Base-by-base conservation (phyloP, 1,139 yeast genomes). In the Hyphopichia buzzinii region DNA sequence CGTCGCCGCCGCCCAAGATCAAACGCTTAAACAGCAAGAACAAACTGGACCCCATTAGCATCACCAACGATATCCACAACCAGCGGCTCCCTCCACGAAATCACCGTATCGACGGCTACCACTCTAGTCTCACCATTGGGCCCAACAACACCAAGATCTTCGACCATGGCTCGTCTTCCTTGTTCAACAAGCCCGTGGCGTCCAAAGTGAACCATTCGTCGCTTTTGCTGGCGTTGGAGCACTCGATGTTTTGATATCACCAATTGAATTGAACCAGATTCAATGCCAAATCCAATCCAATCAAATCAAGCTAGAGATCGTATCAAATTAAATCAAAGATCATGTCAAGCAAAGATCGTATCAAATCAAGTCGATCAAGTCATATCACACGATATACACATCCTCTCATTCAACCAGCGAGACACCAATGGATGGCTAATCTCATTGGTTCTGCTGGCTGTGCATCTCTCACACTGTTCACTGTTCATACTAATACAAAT, bases 41-140 rank as follows among this genome's bases (percentile, higher is more conserved):
- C 13, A 15, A 36, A 22, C 25, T 30, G 29, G 24, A 31, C 26
- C 52, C 51, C 2, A 49, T 48, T 7, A 34, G 40, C 10, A 35
- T 38, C 13, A 39, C 39, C 33, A 42, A 42, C 28, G 50, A 45
- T 13, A 36, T 32, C 4, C 33, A 26, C 17, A 21, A 25, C 19
- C 33, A 35, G 29, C 32, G 36, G 17, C 22, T 15, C 6, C 39
- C 39, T 11, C 39, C 34, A 11, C 30, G 17, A 37, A 22, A 37
- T 30, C 22, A 23, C 29, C 26, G 55, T 40, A 48, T 36, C 37
- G 45, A 57, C 39, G 74, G 75, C 0, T 52, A 70, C 4, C 72
- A 66, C 40, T 71, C 80, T 4, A 63, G 67, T 8, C 47, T 78
- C 36, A 64, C 64, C 2, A 64, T 77, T n/a, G 75, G 77, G 1